Evolutionary conservation across 1,284 basidiomycete species (phyloP).

Genomic region (Marasmius fiardii): DNA sequence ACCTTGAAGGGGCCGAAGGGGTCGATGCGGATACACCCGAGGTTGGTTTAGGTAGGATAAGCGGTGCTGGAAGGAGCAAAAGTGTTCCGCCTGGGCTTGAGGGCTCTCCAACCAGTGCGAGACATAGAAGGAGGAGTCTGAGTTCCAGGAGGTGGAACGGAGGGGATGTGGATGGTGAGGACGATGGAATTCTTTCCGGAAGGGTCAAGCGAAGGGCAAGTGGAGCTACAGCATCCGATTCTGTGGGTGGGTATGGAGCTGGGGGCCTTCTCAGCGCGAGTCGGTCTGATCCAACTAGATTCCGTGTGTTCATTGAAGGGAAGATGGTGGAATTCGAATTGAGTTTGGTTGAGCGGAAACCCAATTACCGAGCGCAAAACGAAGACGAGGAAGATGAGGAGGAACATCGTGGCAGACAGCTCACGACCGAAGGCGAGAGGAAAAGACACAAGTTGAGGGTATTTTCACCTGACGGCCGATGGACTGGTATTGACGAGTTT

Average conservation of each 20-base stretch:
- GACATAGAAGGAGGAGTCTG: conserved; percentile 28
- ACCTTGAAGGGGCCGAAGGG: conserved; percentile 16
- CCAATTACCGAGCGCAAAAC: conserved; percentile 17
- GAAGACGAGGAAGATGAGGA: conserved; percentile 19
- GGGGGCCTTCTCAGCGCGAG: conserved; percentile 51
- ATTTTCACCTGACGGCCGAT: conserved; percentile 15
- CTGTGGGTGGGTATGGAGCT: conserved; percentile 33
- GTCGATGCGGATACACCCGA: conserved; percentile 14
- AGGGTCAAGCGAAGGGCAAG: conserved; percentile 15
- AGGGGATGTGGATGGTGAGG: conserved; percentile 23
- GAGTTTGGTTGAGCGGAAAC: conserved; percentile 38
- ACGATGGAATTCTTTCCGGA: conserved; percentile 23
- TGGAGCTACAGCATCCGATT: conserved; percentile 12
- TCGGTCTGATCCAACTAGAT: conserved; percentile 47
- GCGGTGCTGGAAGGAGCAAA: conserved; percentile 34
- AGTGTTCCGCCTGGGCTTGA: conserved; percentile 56
- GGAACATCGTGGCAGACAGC: conserved; percentile 8
- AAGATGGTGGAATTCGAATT: conserved; percentile 58
- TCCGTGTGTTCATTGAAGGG: conserved; percentile 56
- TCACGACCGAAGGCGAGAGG: conserved; percentile 16
- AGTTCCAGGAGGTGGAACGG: conserved; percentile 5
- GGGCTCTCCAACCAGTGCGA: conserved; percentile 31
- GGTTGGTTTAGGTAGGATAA: conserved; percentile 20
- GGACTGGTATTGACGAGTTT: conserved; percentile 38
- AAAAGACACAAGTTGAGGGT: conserved; percentile 14